These are phyloP conservation scores for Cucurbita moschata DNA, from an alignment of 306 rosid species.

Conservation along the genomic window DNA sequence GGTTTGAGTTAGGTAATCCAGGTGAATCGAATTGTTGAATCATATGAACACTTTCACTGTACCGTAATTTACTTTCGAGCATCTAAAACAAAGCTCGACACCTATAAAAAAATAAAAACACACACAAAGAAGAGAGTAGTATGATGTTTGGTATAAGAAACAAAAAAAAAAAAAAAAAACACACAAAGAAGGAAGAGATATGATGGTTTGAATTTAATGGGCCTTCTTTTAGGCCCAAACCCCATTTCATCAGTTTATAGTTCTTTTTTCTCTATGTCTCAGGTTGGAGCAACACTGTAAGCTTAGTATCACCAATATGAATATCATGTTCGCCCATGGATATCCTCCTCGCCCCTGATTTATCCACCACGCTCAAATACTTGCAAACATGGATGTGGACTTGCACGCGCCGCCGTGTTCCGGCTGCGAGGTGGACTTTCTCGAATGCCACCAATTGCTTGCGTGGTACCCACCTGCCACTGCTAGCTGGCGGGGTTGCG, in stretches of 20 bases:
- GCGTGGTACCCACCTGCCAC: constrained; percentile 37
- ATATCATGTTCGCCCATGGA: constrained; percentile 53
- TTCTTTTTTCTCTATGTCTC: constrained; percentile 10
- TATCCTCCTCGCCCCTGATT: constrained; percentile 57
- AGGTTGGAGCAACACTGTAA: constrained; percentile 51
- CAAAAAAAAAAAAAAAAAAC: no score
- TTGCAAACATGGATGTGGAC: constrained; percentile 68
- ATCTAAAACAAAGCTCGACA: no score
- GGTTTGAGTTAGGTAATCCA: no score
- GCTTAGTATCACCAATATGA: constrained; percentile 45
- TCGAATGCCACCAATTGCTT: constrained; percentile 61
- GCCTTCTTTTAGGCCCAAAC: no score
- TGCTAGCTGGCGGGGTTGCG: constrained; percentile 40
- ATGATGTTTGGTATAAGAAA: no score
- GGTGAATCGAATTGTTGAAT: no score
- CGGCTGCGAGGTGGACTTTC: constrained; percentile 41
- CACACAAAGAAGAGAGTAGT: background rate
- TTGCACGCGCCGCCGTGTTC: constrained; percentile 26
- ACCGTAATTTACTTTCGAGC: no score
- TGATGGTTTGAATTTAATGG: no score
- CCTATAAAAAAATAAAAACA: background rate
- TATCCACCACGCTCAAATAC: constrained; percentile 60
- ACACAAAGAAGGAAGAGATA: no score
- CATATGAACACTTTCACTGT: no score
- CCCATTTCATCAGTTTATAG: no score